These are phyloP conservation scores for Streptanthus diversifolius DNA, from an alignment of 345 rosid species.

Conservation along the genomic window DNA sequence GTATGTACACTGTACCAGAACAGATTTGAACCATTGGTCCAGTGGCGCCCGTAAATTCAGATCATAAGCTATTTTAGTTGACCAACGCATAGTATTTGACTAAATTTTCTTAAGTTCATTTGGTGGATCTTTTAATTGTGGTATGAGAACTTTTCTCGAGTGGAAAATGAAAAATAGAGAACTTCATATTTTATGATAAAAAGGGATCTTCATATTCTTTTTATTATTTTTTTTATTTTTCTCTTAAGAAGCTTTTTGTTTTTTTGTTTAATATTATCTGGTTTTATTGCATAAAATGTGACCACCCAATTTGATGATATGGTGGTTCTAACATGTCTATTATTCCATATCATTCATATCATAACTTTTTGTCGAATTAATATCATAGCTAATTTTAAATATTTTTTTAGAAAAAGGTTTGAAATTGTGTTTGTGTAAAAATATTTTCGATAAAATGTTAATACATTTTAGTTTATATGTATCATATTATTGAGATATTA, in stretches of 20 bases:
- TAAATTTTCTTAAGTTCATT: background rate
- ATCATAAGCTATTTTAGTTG: background rate
- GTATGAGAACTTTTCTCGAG: background rate
- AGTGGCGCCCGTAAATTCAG: conserved; percentile 2
- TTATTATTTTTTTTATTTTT: no score
- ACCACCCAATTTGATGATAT: background rate
- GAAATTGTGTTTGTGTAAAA: no score
- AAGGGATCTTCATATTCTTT: no score
- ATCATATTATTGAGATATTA: no score
- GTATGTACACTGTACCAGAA: background rate
- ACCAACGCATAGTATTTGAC: background rate
- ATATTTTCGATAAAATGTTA: no score
- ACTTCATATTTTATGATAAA: no score
- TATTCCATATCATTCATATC: no score
- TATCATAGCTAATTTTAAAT: no score
- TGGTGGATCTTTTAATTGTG: background rate
- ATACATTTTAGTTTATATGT: no score
- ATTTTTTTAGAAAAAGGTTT: no score
- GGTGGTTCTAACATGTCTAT: conserved; percentile 1
- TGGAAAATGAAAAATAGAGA: background rate
- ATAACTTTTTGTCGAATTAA: no score
- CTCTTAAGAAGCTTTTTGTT: background rate
- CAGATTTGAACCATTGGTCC: background rate
- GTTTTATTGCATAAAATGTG: background rate
- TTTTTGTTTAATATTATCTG: background rate